Evolutionary conservation across 1,139 yeast species (phyloP), one percentile per base, ranked within the genome.

Genomic region (Hansenula sp.): DNA sequence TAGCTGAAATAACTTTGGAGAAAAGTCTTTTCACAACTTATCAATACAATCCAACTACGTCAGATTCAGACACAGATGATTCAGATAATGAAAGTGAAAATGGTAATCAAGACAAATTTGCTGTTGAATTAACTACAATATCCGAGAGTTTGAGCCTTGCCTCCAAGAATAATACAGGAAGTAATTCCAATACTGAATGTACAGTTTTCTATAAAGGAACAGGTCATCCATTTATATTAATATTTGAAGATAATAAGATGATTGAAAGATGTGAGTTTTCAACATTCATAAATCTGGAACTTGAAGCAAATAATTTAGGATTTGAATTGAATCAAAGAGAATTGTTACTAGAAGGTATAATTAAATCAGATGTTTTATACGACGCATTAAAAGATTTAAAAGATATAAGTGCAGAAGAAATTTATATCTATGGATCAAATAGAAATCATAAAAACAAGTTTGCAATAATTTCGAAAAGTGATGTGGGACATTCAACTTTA

Each of bases 231-330:
- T 75, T 88, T 42, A 68, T 78, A 2, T 60, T 87, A 19, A 82
- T 80, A 21, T 85, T 86, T 59, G 89, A 83, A 52, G 95, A 86
- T 56, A 71, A 75, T 2, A 60, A 71, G 38, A 77, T 87, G 49
- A 75, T 81, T 32, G 95, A 88, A 51, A 70, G 77, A 43, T 79
- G 88, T 46, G 90, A 84, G 51, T 76, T 87, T 47, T 64, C 73
- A 3, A 86, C 95, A 0, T 55, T 73, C 35, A 50, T 58, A 3
- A 60, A 59, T 33, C 19, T 51, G 17, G 57, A 51, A 20, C 42
- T 49, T 12, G 82, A 62, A 32, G 53, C 70, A 20, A 67, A 67
- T 32, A 52, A 48, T 34, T 42, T 48, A 11, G 65, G 61, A 2
- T 57, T 73, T 35, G 73, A 71, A 16, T 60, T 82, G 6, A 80